Conservation (phyloP, 768 basidiomycete genomes). For the Suillus subluteus region DNA sequence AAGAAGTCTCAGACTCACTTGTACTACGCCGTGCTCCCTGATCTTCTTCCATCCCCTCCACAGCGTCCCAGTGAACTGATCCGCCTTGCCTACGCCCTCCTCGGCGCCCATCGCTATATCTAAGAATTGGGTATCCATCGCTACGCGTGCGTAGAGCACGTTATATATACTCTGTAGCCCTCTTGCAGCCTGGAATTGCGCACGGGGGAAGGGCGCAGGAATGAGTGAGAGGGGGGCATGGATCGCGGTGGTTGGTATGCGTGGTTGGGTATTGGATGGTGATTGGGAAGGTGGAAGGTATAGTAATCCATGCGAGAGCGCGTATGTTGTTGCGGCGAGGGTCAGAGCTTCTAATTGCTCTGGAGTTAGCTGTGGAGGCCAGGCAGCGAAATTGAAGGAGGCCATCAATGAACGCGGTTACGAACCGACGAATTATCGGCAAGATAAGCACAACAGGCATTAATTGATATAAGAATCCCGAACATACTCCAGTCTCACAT, state of each 20-base stretch:
- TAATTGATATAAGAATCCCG: too few relatives aligned
- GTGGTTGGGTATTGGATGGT: constrained; percentile 39
- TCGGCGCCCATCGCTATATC: constrained; percentile 84
- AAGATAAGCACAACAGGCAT: not conserved
- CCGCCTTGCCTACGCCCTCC: constrained; percentile 76
- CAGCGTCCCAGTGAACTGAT: constrained; percentile 82
- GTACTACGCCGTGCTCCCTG: constrained; percentile 61
- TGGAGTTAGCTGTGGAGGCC: constrained; percentile 75
- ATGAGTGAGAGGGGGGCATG: constrained; percentile 90
- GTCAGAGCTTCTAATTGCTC: constrained; percentile 63
- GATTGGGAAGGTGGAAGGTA: constrained; percentile 64
- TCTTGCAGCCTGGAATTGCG: constrained; percentile 66
- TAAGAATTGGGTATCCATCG: constrained; percentile 78
- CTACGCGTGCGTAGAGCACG: constrained; percentile 80
- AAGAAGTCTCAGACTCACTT: constrained; percentile 43
- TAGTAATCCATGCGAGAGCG: constrained; percentile 83
- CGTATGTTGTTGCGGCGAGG: constrained; percentile 75
- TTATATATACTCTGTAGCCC: constrained; percentile 81
- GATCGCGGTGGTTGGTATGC: constrained; percentile 71
- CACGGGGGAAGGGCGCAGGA: constrained; percentile 83
- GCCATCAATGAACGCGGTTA: constrained; percentile 18
- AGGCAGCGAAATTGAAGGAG: constrained; percentile 54
- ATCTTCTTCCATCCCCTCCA: constrained; percentile 87
- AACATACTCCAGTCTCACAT: too few relatives aligned
- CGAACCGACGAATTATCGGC: not conserved